Conservation (phyloP, 371 early-diverging fungal species). For the Ordospora colligata region DNA sequence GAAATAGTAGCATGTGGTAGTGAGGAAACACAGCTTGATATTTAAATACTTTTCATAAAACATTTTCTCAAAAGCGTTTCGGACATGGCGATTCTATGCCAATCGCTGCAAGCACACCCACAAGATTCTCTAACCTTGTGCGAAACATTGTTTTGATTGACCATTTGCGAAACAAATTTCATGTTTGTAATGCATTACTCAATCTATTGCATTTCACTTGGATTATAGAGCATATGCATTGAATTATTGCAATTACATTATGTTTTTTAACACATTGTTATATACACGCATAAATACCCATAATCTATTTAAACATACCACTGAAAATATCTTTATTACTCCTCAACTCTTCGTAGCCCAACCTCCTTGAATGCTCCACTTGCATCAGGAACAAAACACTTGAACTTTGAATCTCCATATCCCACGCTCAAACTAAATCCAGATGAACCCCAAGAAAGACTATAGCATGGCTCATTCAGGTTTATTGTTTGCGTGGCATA, state of each 20-base stretch:
- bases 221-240: too few relatives aligned
- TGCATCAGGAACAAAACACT: conserved; percentile 48
- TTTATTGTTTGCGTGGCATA: conserved; percentile 35
- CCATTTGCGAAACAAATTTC: not conserved
- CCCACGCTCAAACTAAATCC: conserved; percentile 59
- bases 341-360: not conserved
- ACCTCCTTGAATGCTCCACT: conserved; percentile 51
- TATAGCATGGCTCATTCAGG: conserved; percentile 47
- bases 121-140: not conserved
- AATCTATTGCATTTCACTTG: too few relatives aligned
- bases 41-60: conserved; percentile 18
- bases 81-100: not conserved
- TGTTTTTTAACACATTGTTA: too few relatives aligned
- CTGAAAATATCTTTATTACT: conserved; percentile 9
- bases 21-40: not conserved
- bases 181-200: too few relatives aligned
- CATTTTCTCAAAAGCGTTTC: conserved; percentile 1
- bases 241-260: too few relatives aligned
- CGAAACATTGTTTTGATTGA: not conserved
- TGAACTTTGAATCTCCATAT: conserved; percentile 51
- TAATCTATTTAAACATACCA: not conserved
- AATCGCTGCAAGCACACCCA: not conserved
- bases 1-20: conserved; percentile 3
- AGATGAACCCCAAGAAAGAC: conserved; percentile 49
- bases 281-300: too few relatives aligned